phyloP scores from a whole-genome alignment of 805 yeast species.

The Saturnispora dispora region DNA sequence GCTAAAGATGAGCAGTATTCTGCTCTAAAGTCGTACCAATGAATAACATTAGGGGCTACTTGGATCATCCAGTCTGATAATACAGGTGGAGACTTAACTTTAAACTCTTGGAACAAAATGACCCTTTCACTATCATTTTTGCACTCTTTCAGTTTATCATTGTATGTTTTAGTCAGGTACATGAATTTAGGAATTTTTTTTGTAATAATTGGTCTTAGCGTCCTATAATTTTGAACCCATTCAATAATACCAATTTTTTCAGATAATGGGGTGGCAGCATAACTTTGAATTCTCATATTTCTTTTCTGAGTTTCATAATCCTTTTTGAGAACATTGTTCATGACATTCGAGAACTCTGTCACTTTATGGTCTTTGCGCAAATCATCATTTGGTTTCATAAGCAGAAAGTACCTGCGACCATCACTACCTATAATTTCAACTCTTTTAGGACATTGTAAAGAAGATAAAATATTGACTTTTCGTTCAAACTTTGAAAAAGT shows the following conservation, averaged over 20 bases:
- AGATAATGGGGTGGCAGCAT: constrained; percentile 80
- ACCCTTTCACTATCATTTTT: constrained; percentile 21
- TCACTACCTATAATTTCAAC: constrained; percentile 70
- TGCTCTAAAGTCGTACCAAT: constrained; percentile 78
- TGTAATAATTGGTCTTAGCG: constrained; percentile 55
- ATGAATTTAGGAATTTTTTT: constrained; percentile 6
- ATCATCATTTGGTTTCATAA: constrained; percentile 85
- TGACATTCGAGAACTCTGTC: constrained; percentile 82
- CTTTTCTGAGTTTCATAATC: constrained; percentile 70
- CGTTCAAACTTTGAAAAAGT: constrained; percentile 59
- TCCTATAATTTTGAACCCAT: constrained; percentile 69
- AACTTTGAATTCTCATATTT: constrained; percentile 61
- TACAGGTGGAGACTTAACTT: constrained; percentile 49
- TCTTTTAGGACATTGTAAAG: constrained; percentile 82
- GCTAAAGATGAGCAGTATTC: constrained; percentile 73
- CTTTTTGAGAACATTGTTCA: constrained; percentile 60
- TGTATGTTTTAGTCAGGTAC: constrained; percentile 18
- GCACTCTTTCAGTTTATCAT: constrained; percentile 19
- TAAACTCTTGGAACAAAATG: constrained; percentile 27
- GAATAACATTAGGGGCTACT: constrained; percentile 78
- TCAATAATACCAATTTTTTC: constrained; percentile 88
- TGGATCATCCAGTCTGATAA: constrained; percentile 83
- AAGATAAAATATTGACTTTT: constrained; percentile 59
- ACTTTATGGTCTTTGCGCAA: constrained; percentile 91
- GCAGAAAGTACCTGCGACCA: constrained; percentile 59